Conservation (phyloP, 352 stramenopile species). For the Pythium aquatile region DNA sequence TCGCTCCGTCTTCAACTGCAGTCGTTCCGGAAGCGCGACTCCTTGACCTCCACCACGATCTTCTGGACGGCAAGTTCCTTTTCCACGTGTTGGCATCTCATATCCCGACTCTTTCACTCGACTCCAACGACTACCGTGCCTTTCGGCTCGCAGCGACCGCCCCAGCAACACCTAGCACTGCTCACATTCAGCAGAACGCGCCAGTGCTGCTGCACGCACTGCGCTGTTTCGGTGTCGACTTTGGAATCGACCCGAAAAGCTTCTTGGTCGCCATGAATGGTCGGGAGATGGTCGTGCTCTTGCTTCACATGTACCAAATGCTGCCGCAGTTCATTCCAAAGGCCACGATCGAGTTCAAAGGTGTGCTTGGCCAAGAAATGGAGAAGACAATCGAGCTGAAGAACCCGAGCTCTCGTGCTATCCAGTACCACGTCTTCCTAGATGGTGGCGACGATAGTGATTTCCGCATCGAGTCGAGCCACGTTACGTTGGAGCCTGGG, state of each 20-base stretch:
- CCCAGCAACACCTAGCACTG: constrained; percentile 10
- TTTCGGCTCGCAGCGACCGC: constrained; percentile 36
- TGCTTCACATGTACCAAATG: constrained; percentile 90
- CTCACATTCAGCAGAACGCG: constrained; percentile 61
- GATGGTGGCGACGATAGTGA: constrained; percentile 53
- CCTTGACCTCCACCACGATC: constrained; percentile 57
- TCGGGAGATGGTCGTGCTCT: constrained; percentile 77
- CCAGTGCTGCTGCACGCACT: constrained; percentile 60
- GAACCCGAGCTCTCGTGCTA: constrained; percentile 80
- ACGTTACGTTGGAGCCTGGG: constrained; percentile 75
- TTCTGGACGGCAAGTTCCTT: constrained; percentile 75
- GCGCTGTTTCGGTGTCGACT: constrained; percentile 68
- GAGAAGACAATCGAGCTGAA: constrained; percentile 93
- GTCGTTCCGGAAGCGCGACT: constrained; percentile 31
- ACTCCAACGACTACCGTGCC: constrained; percentile 66
- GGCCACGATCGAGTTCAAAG: constrained; percentile 91
- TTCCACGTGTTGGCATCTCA: constrained; percentile 88
- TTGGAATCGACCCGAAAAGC: constrained; percentile 54
- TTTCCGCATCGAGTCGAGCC: constrained; percentile 72
- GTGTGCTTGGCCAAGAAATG: constrained; percentile 79
- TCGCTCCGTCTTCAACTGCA: not conserved
- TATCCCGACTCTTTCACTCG: constrained; percentile 73
- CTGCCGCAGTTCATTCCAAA: constrained; percentile 92
- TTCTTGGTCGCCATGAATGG: constrained; percentile 60
- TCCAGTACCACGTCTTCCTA: constrained; percentile 90